A percentile compares a stretch with the other conserved stretches of the same genome.
phyloP scores from a whole-genome alignment of 2,329 filamentous ascomycete species.

The Fusarium nelsonii region DNA sequence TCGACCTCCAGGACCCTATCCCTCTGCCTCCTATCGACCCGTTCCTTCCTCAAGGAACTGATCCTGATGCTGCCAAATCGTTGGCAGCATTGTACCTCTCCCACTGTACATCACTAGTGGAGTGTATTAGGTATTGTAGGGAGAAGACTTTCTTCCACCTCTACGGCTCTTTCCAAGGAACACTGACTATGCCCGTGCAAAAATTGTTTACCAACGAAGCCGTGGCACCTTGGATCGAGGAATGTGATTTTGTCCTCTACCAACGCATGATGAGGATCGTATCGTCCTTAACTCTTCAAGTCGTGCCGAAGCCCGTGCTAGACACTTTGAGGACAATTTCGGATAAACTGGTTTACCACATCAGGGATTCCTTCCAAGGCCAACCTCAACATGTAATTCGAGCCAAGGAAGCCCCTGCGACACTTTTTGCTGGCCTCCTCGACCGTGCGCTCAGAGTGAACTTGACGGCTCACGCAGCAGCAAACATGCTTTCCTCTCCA shows the following conservation, averaged over 20 bases:
- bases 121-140: conserved; percentile 95
- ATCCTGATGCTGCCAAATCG: conserved; percentile 87
- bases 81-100: conserved; percentile 90
- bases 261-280: conserved; percentile 97
- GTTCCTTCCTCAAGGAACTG: conserved; percentile 84
- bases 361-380: conserved; percentile 85
- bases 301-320: conserved; percentile 87
- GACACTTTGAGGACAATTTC: conserved; percentile 91
- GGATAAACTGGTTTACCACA: conserved; percentile 81
- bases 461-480: conserved; percentile 90
- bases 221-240: conserved; percentile 91
- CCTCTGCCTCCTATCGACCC: conserved; percentile 86
- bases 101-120: conserved; percentile 94
- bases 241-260: conserved; percentile 95
- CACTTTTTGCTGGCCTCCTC: conserved; percentile 87
- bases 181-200: conserved; percentile 94
- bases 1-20: conserved; percentile 74
- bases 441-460: conserved; percentile 93
- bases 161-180: conserved; percentile 95
- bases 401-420: conserved; percentile 89
- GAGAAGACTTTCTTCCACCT: conserved; percentile 97
- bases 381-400: conserved; percentile 87
- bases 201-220: conserved; percentile 87
- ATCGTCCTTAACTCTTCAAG: conserved; percentile 87
- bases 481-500: conserved; percentile 89